Percentiles rank a stretch among this genome's conserved stretches.
Conservation (phyloP, 345 rosid species). For the Eucalyptus leucophloia region DNA sequence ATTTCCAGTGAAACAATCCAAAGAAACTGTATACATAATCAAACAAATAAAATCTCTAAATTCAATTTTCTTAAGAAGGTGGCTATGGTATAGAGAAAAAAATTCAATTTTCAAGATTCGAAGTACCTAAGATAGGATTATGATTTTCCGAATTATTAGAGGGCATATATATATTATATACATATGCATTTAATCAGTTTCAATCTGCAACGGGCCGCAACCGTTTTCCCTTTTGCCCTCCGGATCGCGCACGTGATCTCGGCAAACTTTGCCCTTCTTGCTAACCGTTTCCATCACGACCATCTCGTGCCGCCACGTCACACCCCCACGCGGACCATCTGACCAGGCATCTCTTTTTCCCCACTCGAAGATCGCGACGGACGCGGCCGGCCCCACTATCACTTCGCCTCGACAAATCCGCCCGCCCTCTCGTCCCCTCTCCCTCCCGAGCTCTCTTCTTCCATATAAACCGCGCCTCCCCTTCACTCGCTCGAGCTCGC, state of each 20-base stretch:
- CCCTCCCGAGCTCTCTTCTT: not conserved
- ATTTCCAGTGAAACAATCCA: accelerated
- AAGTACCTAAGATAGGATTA: not conserved
- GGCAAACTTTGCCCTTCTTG: not conserved
- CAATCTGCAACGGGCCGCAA: not conserved
- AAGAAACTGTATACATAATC: not conserved
- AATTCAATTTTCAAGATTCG: not conserved
- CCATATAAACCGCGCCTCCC: not conserved
- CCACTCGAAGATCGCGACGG: not conserved
- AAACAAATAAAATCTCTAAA: not conserved
- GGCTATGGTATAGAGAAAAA: not conserved
- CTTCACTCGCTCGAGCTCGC: not conserved
- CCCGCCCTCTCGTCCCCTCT: not conserved
- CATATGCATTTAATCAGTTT: too few species aligned
- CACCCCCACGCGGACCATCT: not conserved
- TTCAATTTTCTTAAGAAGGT: not conserved
- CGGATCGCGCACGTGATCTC: not conserved
- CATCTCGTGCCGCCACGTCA: not conserved
- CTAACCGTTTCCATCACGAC: not conserved
- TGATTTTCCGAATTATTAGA: not conserved
- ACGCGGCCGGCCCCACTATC: not conserved
- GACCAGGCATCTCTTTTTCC: not conserved
- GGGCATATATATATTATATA: too few species aligned
- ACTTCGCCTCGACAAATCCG: not conserved
- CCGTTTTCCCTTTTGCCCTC: not conserved